Percentiles rank a stretch among this genome's conserved stretches.
Evolutionary conservation across 179 eudicot species (phyloP).

Genomic region (Patellifolia procumbens): DNA sequence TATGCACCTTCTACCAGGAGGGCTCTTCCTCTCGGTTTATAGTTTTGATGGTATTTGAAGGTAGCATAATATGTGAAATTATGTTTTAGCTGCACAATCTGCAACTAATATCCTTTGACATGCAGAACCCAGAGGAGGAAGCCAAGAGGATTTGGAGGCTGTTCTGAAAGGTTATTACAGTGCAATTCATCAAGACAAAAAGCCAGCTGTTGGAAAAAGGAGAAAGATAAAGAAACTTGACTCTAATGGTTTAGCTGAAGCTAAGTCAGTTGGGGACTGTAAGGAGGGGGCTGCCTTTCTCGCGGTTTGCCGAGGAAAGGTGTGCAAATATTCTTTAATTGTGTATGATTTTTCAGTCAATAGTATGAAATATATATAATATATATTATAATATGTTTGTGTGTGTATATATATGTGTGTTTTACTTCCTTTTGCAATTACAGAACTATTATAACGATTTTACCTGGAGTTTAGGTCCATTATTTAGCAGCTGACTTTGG

Average conservation of each 20-base stretch:
- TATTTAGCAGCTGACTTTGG: background rate
- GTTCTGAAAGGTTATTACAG: constrained; percentile 72
- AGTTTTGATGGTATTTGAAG: background rate
- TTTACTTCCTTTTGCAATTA: background rate
- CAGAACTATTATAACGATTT: background rate
- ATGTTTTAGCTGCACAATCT: constrained; percentile 8
- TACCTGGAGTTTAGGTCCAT: background rate
- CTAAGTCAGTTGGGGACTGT: constrained; percentile 31
- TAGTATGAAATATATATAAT: constrained; percentile 7
- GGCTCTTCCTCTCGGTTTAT: background rate
- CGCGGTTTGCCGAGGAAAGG: constrained; percentile 99
- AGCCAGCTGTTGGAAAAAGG: constrained; percentile 42
- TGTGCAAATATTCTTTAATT: constrained; percentile 26
- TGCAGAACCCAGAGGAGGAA: constrained; percentile 85
- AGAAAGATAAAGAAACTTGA: constrained; percentile 41
- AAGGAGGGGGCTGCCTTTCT: constrained; percentile 86
- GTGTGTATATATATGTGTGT: constrained; percentile 5
- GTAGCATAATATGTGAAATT: constrained; percentile 1
- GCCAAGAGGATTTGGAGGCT: constrained; percentile 74
- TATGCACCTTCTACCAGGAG: background rate
- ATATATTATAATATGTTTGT: too few relatives aligned
- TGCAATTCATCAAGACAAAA: constrained; percentile 49
- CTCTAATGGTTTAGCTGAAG: constrained; percentile 25
- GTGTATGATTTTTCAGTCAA: background rate
- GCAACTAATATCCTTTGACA: constrained; percentile 10